Percentiles rank a stretch among this genome's conserved stretches.
These are phyloP conservation scores for Rhinocladiella mackenziei DNA, from an alignment of 2,329 filamentous ascomycete species.

Conservation along the genomic window DNA sequence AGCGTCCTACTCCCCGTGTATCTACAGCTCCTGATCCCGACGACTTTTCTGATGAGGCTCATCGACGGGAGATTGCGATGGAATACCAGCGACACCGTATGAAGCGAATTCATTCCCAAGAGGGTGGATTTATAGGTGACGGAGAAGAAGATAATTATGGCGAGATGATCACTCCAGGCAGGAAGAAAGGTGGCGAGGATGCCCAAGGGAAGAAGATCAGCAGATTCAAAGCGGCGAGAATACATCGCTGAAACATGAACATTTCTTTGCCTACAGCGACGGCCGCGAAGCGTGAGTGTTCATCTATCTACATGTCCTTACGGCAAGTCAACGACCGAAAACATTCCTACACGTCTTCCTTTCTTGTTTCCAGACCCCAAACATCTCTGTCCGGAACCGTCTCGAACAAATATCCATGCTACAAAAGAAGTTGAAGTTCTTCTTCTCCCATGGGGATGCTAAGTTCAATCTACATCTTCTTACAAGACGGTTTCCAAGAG, in stretches of 20 bases:
- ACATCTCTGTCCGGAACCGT: slow-evolving; percentile 9
- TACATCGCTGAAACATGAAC: slow-evolving; percentile 30
- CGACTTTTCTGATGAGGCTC: slow-evolving; percentile 67
- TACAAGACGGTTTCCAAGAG: slow-evolving; percentile 32
- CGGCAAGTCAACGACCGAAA: too few relatives aligned
- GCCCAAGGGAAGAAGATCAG: slow-evolving; percentile 51
- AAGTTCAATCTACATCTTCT: slow-evolving; percentile 18
- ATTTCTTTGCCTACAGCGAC: neutral
- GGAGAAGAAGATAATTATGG: slow-evolving; percentile 59
- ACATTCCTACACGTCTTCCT: too few relatives aligned
- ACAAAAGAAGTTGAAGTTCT: slow-evolving; percentile 23
- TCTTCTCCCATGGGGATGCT: neutral
- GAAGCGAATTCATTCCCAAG: slow-evolving; percentile 72
- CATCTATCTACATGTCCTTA: neutral
- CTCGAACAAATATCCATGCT: slow-evolving; percentile 6
- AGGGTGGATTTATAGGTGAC: slow-evolving; percentile 67
- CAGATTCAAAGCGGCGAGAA: slow-evolving; percentile 46
- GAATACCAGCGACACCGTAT: slow-evolving; percentile 83
- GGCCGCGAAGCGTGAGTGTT: neutral
- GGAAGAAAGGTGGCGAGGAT: slow-evolving; percentile 54
- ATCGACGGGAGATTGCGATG: slow-evolving; percentile 71
- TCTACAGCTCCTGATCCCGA: slow-evolving; percentile 51
- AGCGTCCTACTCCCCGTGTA: slow-evolving; percentile 41
- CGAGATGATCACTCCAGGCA: slow-evolving; percentile 62
- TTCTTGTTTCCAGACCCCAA: too few relatives aligned